These are phyloP conservation scores for Tripterygium wilfordii DNA, from an alignment of 177 flowering plant genomes.

Conservation along the genomic window DNA sequence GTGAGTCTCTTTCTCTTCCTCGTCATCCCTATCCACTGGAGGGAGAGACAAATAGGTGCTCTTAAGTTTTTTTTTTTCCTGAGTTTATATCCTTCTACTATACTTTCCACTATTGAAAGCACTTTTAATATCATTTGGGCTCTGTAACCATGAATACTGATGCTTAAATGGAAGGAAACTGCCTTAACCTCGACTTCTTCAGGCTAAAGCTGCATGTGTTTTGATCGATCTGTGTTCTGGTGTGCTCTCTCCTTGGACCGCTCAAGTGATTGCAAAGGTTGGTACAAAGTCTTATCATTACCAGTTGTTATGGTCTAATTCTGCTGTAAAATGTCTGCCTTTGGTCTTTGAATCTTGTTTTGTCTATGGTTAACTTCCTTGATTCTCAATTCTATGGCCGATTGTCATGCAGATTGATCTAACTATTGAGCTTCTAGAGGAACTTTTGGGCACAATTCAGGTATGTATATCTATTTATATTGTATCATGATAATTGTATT, in stretches of 20 bases:
- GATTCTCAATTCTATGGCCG: background rate
- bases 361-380: background rate
- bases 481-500: background rate
- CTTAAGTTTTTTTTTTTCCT: too few species aligned
- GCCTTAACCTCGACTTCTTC: slow-evolving; percentile 9
- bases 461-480: slow-evolving; percentile 14
- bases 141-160: too few species aligned
- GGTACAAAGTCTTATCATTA: background rate
- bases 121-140: too few species aligned
- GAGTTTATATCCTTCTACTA: too few species aligned
- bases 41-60: too few species aligned
- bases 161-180: background rate
- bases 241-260: slow-evolving; percentile 75
- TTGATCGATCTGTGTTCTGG: slow-evolving; percentile 81
- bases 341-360: background rate
- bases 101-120: too few species aligned
- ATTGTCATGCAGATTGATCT: slow-evolving; percentile 66
- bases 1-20: too few species aligned
- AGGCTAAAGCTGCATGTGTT: slow-evolving; percentile 86
- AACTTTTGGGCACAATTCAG: slow-evolving; percentile 77
- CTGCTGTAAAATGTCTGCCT: too few species aligned
- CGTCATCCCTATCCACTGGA: too few species aligned
- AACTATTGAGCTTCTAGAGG: slow-evolving; percentile 78
- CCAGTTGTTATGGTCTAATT: too few species aligned
- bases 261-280: slow-evolving; percentile 79